These are phyloP conservation scores for Lactarius psammicola DNA, from an alignment of 768 basidiomycete species.

Conservation along the genomic window DNA sequence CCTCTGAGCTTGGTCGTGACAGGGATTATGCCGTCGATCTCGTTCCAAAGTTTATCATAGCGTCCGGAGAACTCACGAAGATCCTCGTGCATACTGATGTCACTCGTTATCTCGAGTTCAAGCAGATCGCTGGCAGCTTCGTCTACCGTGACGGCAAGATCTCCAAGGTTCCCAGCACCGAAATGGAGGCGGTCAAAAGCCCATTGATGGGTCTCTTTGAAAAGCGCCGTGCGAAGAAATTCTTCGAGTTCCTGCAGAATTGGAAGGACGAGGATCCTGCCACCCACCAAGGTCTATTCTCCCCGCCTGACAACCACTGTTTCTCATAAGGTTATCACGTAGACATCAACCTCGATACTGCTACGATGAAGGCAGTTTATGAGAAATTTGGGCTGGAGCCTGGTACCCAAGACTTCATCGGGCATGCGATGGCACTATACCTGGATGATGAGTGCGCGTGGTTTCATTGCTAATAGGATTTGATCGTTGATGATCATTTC, in stretches of 20 bases:
- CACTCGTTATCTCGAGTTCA: conserved; percentile 98
- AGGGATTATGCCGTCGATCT: conserved; percentile 98
- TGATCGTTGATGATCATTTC: conserved; percentile 16
- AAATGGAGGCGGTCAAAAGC: conserved; percentile 93
- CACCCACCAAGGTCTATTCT: conserved; percentile 83
- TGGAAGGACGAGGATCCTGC: conserved; percentile 96
- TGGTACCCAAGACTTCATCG: conserved; percentile 98
- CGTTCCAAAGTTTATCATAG: conserved; percentile 98
- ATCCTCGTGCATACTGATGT: conserved; percentile 99
- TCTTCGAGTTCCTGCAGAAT: conserved; percentile 93
- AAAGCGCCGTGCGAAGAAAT: conserved; percentile 97
- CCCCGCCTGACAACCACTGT: not conserved
- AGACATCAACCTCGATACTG: conserved; percentile 88
- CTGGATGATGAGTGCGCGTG: conserved; percentile 89
- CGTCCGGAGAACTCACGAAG: conserved; percentile 94
- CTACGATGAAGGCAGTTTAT: conserved; percentile 93
- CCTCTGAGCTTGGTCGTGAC: conserved; percentile 88
- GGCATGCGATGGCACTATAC: conserved; percentile 98
- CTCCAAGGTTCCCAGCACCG: conserved; percentile 96
- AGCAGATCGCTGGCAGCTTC: conserved; percentile 98
- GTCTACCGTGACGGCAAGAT: conserved; percentile 97
- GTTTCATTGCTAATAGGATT: not conserved
- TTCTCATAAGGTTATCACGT: not conserved
- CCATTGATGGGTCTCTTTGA: conserved; percentile 99
- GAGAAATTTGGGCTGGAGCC: conserved; percentile 96